A percentile compares a stretch with the other conserved stretches of the same genome.
These are phyloP conservation scores for Talaromyces borbonicus DNA, from an alignment of 495 filamentous ascomycete species.

Conservation along the genomic window DNA sequence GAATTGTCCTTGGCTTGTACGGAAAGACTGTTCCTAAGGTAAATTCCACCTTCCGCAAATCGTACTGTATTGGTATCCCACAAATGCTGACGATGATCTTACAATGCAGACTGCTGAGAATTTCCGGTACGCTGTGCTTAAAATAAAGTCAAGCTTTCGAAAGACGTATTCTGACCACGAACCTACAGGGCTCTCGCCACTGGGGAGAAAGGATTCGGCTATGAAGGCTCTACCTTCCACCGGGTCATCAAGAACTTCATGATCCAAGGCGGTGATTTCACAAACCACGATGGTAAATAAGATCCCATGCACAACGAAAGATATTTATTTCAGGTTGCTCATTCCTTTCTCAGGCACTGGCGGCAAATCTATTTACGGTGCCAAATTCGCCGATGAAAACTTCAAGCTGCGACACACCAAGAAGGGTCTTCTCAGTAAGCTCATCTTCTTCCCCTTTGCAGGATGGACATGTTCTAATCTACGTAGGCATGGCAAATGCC, in stretches of 20 bases:
- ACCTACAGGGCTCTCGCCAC: constrained; percentile 67
- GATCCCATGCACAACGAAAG: neutral
- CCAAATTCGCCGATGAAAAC: constrained; percentile 96
- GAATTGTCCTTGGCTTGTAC: constrained; percentile 90
- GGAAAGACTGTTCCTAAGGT: constrained; percentile 96
- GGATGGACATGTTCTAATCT: constrained; percentile 19
- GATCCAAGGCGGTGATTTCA: constrained; percentile 99
- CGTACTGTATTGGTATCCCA: neutral
- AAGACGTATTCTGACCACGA: constrained; percentile 3
- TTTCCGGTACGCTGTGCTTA: constrained; percentile 54
- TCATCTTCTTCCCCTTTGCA: neutral
- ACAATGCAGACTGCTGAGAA: constrained; percentile 73
- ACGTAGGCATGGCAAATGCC: constrained; percentile 87
- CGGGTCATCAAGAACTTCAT: constrained; percentile 98
- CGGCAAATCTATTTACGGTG: constrained; percentile 95
- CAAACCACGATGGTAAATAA: constrained; percentile 67
- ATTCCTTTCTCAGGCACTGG: constrained; percentile 53
- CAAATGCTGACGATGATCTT: constrained; percentile 9
- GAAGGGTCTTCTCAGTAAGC: constrained; percentile 52
- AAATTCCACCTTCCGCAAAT: constrained; percentile 8
- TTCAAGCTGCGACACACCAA: constrained; percentile 92
- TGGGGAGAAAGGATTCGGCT: constrained; percentile 94
- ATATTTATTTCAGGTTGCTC: constrained; percentile 9
- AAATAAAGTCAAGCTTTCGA: neutral
- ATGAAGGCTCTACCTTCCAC: constrained; percentile 93